A percentile compares a stretch with the other conserved stretches of the same genome.
phyloP scores from a whole-genome alignment of 2,329 filamentous ascomycete genomes.

The Tolypocladium inflatum region DNA sequence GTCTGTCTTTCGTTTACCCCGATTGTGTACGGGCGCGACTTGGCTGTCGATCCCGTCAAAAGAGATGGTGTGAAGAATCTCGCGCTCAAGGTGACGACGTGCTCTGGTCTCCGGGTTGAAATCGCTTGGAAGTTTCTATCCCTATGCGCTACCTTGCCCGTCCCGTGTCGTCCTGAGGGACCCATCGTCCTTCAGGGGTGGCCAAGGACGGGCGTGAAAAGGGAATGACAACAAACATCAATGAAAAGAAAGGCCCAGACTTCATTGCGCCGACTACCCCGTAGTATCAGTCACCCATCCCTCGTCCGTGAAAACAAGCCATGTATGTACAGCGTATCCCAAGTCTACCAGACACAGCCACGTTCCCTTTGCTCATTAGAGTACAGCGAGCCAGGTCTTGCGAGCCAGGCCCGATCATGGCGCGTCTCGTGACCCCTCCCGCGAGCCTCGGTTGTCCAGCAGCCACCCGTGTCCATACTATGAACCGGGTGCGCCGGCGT shows the following conservation, averaged over 20 bases:
- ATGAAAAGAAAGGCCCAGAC: neutral
- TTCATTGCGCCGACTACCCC: neutral
- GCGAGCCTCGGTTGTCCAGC: neutral
- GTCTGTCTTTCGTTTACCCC: neutral
- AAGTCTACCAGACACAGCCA: neutral
- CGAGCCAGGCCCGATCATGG: neutral
- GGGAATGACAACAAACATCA: neutral
- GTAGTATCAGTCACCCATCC: neutral
- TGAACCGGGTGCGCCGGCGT: constrained; percentile 2
- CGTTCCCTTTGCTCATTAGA: neutral
- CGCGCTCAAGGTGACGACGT: neutral
- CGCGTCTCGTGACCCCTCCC: neutral
- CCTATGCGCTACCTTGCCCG: neutral
- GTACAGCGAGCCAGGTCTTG: neutral
- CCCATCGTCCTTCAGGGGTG: neutral
- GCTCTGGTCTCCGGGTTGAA: neutral
- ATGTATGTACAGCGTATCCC: neutral
- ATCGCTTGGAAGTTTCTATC: neutral
- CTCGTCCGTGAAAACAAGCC: neutral
- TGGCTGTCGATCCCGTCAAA: neutral
- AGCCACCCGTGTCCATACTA: neutral
- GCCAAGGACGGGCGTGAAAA: neutral
- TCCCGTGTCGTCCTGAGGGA: neutral
- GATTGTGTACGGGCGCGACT: neutral
- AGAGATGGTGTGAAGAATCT: neutral